Evolutionary conservation across 768 basidiomycete species (phyloP).

Genomic region (Russula griseocarnosa): DNA sequence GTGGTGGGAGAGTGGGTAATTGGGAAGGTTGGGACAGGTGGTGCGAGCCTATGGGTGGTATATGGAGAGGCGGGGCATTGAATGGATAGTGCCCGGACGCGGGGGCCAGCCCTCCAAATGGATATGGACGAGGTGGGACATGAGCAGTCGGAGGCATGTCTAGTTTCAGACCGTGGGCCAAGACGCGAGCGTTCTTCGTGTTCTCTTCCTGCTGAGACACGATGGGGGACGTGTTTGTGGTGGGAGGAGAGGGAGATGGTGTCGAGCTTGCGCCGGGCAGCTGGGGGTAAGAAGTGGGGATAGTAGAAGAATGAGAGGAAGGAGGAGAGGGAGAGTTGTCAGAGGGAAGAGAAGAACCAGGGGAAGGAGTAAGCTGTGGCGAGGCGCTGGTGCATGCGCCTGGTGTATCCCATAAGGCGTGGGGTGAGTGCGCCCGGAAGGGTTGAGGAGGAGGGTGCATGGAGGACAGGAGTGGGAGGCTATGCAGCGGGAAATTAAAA

Average conservation of each 20-base stretch:
- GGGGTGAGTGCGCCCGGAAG: conserved; percentile 24
- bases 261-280: conserved; percentile 25
- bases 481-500: conserved; percentile 22
- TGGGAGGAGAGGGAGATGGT: conserved; percentile 12
- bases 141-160: conserved; percentile 25
- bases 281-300: conserved; percentile 18
- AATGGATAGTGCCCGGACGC: conserved; percentile 39
- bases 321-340: conserved; percentile 24
- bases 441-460: conserved; percentile 26
- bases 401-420: conserved; percentile 30
- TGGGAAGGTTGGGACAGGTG: conserved; percentile 10
- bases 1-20: conserved; percentile 17
- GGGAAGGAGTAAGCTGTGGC: conserved; percentile 25
- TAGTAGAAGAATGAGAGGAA: conserved; percentile 19
- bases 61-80: conserved; percentile 30
- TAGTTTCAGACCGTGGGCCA: conserved; percentile 18
- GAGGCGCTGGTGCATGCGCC: conserved; percentile 29
- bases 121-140: conserved; percentile 22
- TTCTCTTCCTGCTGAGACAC: conserved; percentile 19
- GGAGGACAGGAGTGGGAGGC: conserved; percentile 24
- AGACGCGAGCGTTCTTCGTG: conserved; percentile 18
- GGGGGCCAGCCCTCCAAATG: conserved; percentile 28
- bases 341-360: conserved; percentile 23
- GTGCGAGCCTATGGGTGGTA: conserved; percentile 23
- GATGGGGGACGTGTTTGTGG: conserved; percentile 1